A percentile compares a stretch with the other conserved stretches of the same genome.
Conservation (phyloP, 2,329 filamentous ascomycete genomes). For the Fusarium ramigenum region DNA sequence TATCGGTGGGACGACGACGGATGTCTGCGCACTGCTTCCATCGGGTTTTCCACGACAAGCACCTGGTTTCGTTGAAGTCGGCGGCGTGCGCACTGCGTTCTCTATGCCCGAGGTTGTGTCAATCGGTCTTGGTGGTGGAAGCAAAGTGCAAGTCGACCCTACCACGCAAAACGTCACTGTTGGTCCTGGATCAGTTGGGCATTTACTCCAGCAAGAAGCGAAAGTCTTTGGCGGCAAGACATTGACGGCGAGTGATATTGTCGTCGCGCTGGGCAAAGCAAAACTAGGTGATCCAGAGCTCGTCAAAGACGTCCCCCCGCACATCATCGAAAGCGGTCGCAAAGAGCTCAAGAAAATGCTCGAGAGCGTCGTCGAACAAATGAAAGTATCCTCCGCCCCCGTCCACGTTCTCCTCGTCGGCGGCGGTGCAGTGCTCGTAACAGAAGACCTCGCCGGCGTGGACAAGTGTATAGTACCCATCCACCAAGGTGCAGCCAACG, state of each 20-base stretch:
- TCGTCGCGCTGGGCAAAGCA: conserved; percentile 49
- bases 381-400: conserved; percentile 64
- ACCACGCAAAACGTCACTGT: conserved; percentile 50
- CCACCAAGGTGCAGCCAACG: conserved; percentile 66
- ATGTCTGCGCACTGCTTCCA: conserved; percentile 65
- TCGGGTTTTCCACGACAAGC: conserved; percentile 70
- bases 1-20: conserved; percentile 69
- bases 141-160: conserved; percentile 41
- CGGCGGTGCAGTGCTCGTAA: conserved; percentile 63
- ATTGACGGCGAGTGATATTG: conserved; percentile 64
- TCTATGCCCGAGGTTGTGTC: conserved; percentile 65
- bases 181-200: conserved; percentile 67
- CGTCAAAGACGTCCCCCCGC: conserved; percentile 39
- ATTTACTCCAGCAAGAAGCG: conserved; percentile 58
- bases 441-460: conserved; percentile 59
- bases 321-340: conserved; percentile 34
- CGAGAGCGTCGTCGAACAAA: conserved; percentile 62
- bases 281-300: conserved; percentile 45
- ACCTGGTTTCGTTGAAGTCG: conserved; percentile 65
- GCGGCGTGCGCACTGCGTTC: conserved; percentile 68
- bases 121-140: conserved; percentile 66
- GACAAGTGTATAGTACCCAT: conserved; percentile 60
- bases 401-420: conserved; percentile 65
- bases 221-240: conserved; percentile 63
- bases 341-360: conserved; percentile 57